phyloP scores from a whole-genome alignment of 805 yeast genomes.

The Candida hungchunana region DNA sequence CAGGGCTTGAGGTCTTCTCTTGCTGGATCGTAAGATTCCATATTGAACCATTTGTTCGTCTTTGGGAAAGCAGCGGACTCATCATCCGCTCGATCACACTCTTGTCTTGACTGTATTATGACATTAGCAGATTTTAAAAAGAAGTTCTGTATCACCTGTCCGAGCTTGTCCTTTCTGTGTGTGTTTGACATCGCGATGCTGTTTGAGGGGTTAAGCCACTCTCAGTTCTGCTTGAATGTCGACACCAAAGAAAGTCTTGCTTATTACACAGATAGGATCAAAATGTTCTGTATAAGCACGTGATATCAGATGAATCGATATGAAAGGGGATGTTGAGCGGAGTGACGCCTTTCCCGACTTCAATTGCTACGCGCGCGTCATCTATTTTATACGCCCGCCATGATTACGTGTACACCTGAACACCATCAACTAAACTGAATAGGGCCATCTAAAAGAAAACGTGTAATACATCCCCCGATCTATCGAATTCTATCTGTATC shows the following conservation, averaged over 20 bases:
- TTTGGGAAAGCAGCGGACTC: slow-evolving; percentile 19
- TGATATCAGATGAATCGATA: too few relatives aligned
- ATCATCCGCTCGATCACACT: slow-evolving; percentile 1
- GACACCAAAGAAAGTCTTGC: neutral
- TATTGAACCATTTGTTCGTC: slow-evolving; percentile 60
- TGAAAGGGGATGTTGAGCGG: too few relatives aligned
- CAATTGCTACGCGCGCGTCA: too few relatives aligned
- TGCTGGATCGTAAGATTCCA: slow-evolving; percentile 37
- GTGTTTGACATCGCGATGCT: neutral
- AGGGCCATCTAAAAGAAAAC: too few relatives aligned
- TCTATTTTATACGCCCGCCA: too few relatives aligned
- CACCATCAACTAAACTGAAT: too few relatives aligned
- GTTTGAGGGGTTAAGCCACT: neutral
- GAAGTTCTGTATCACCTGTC: slow-evolving; percentile 42
- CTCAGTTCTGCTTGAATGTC: neutral
- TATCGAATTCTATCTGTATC: neutral
- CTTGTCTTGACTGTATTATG: slow-evolving; percentile 42
- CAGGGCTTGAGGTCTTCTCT: slow-evolving; percentile 63
- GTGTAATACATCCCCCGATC: too few relatives aligned
- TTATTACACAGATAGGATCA: neutral
- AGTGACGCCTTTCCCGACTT: too few relatives aligned
- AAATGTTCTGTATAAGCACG: too few relatives aligned
- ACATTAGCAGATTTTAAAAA: slow-evolving; percentile 59
- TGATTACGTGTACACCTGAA: too few relatives aligned
- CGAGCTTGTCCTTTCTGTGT: slow-evolving; percentile 21